Evolutionary conservation across 2,329 filamentous ascomycete genomes (phyloP).

Genomic region (Pseudogymnoascus sp.): DNA sequence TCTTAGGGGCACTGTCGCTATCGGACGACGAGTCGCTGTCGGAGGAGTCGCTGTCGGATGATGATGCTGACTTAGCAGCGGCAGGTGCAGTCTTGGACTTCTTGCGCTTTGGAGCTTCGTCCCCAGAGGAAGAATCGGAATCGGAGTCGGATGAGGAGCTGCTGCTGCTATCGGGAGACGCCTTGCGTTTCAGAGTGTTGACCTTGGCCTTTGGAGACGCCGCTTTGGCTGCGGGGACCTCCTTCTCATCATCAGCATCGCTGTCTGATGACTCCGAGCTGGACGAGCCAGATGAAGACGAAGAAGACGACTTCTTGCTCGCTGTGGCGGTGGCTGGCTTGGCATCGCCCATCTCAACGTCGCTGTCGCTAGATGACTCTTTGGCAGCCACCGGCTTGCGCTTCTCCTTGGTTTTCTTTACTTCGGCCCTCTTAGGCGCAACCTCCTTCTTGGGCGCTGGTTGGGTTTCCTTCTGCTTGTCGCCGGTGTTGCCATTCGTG

Average conservation of each 20-base stretch:
- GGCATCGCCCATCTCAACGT: conserved; percentile 28
- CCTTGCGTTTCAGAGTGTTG: conserved; percentile 48
- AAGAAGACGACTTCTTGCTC: conserved; percentile 28
- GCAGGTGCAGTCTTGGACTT: conserved; percentile 35
- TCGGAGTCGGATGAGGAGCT: conserved; percentile 27
- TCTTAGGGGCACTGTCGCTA: not conserved
- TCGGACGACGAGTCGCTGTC: not conserved
- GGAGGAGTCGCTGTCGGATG: conserved; percentile 18
- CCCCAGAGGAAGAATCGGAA: conserved; percentile 30
- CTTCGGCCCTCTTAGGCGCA: conserved; percentile 20
- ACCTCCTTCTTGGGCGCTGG: conserved; percentile 14
- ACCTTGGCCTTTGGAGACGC: conserved; percentile 23
- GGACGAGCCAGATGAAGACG: conserved; percentile 30
- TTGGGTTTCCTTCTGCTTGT: conserved; percentile 4
- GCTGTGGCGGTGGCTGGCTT: conserved; percentile 23
- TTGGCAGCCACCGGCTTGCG: not conserved
- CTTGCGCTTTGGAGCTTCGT: conserved; percentile 39
- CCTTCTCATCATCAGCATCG: conserved; percentile 42
- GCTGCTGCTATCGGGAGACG: conserved; percentile 32
- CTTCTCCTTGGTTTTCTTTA: conserved; percentile 23
- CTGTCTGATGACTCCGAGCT: conserved; percentile 38
- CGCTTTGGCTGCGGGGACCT: conserved; percentile 24
- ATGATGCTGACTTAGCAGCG: conserved; percentile 33
- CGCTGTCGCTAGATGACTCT: conserved; percentile 30
- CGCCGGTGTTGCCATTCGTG: conserved; percentile 15